Evolutionary conservation across 768 basidiomycete species (phyloP).

Genomic region (Tylopilus plumbeoviolaceoides): DNA sequence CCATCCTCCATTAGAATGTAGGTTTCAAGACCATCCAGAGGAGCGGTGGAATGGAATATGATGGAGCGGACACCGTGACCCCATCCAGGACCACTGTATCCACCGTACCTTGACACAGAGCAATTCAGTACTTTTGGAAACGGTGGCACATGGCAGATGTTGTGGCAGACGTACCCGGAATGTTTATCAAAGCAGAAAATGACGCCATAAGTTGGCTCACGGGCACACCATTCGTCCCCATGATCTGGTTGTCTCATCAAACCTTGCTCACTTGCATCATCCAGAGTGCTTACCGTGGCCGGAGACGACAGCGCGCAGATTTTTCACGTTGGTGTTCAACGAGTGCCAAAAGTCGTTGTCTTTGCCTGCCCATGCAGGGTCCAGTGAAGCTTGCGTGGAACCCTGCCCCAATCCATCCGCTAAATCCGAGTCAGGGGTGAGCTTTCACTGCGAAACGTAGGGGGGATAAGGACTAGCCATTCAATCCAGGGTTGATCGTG

Average conservation of each 20-base stretch:
- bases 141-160: too few species aligned
- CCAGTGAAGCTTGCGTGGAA: conserved; percentile 55
- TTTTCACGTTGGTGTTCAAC: conserved; percentile 54
- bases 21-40: conserved; percentile 48
- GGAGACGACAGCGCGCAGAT: conserved; percentile 63
- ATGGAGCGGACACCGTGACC: conserved; percentile 64
- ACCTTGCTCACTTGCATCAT: neutral
- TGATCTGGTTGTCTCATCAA: conserved; percentile 45
- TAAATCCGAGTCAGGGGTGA: conserved; percentile 20
- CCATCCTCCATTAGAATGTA: conserved; percentile 66
- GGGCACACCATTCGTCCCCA: conserved; percentile 76
- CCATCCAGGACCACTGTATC: conserved; percentile 50
- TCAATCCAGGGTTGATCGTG: conserved; percentile 39
- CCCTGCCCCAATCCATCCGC: conserved; percentile 52
- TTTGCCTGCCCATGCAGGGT: conserved; percentile 36
- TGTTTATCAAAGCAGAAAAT: conserved; percentile 78
- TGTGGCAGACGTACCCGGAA: conserved; percentile 48
- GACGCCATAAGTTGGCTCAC: conserved; percentile 57
- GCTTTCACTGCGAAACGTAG: neutral
- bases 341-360: conserved; percentile 64
- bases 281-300: conserved; percentile 52
- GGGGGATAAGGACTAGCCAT: conserved; percentile 27
- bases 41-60: conserved; percentile 48
- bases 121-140: neutral
- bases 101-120: conserved; percentile 68